Evolutionary conservation across 73 alveolate species (phyloP), one percentile per base, ranked within the genome.

Genomic region (Paramecium octaurelia): DNA sequence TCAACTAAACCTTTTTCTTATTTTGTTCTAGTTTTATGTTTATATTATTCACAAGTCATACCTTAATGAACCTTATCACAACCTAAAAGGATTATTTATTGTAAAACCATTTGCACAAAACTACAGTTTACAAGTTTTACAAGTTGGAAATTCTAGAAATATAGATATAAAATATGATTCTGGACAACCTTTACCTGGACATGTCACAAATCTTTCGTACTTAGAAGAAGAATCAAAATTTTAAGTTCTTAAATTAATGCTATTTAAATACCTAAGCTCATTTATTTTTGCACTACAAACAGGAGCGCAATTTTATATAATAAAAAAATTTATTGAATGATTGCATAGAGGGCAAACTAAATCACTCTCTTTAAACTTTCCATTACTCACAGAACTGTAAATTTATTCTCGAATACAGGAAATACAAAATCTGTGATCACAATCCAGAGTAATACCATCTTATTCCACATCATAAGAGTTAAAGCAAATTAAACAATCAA

Each of bases 391-490:
- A 2, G 1, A 20, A 20, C 11, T 4, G 4, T 8, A 2, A 24
- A 80, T 80, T 11, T 14, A 9, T 7, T 27, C 43, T n/a, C 6
- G 14, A 8, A 42, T 6, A 35, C 91, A 80, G 0, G 4, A 8
- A 9, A 9, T 80, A 27, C 91, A 43, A 80, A 77, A 80, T 80
- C 43, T 80, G 23, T 80, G 91, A 8, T 80, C 48, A 48, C 91
- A 80, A 23, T 23, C 76, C 9, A 80, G 16, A n/a, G 91, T 80
- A 1, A 80, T 80, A 2, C 43, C 70, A 1, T 20, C 54, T 4
- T 4, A 14, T 10, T 80, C 21, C 18, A 80, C 50, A 43, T 21
- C 12, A 3, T 6, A 9, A 4, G 12, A 4, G 1, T 14, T 21
- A 14, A 6, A 9, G 34, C 91, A 80, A 80, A 80, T 46, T 8